Base-by-base conservation (phyloP, 2,329 filamentous ascomycete genomes). In the Sclerotinia spermophila region DNA sequence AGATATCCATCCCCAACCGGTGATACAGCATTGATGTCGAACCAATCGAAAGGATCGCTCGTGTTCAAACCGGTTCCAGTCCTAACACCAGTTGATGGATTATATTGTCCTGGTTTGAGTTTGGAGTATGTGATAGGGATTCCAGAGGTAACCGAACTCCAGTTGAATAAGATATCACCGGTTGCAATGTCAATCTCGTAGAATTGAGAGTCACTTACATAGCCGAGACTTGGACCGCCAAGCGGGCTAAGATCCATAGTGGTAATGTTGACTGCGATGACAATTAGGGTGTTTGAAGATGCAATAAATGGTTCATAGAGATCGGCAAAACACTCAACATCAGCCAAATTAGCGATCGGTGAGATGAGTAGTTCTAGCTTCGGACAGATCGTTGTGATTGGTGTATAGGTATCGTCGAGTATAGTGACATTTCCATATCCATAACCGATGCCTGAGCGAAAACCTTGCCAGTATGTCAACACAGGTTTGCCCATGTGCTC, bases 131-230 rank as follows among this genome's bases (percentile, higher is more conserved):
- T 69, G 30, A 71, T 17, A 15, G 59, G 53, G 33, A 73, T 69
- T 13, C 82, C 80, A 21, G 68, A 61, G 1, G 80, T 79, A 0
- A 82, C 72, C 3, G 81, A 77, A 48, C 79, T 82, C 83, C 83
- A 84, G 8, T 71, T 74, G 68, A 81, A 84, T 1, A 84, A 69
- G 2, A 83, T 73, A 35, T 82, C 75, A 38, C 78, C 77, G 0
- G 81, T 83, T 45, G 75, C 13, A 82, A 75, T 48, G 58, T 84
- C 81, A n/a, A 84, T 76, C 71, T 84, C 82, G 69, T 80, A 82
- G 68, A 83, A 79, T 45, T 82, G 70, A 30, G 76, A 78, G 71
- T 83, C 81, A 24, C 74, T 72, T 8, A 80, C 75, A 77, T 78
- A 81, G 6, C 79, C 79, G 68, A 81, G 74, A 21, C 61, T 55